phyloP scores from a whole-genome alignment of 306 rosid genomes.

The Quercus agrifolia region DNA sequence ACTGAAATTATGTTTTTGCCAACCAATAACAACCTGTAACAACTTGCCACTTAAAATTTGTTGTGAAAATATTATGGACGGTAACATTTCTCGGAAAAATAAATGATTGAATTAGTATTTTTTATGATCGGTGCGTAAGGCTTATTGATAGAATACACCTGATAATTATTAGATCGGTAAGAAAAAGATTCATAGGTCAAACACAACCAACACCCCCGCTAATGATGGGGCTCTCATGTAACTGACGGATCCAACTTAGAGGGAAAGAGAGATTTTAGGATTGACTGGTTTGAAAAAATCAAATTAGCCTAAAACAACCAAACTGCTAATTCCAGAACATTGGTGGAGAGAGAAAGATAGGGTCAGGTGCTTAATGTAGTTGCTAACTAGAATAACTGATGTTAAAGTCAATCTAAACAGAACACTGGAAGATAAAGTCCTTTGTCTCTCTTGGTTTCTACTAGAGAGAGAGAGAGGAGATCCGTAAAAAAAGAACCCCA shows the following conservation, averaged over 20 bases:
- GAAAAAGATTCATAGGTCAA: neutral
- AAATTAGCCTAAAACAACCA: conserved; percentile 6
- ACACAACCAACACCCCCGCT: neutral
- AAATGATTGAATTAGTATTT: no score
- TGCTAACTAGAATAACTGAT: conserved; percentile 18
- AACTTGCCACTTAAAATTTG: no score
- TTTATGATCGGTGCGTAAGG: no score
- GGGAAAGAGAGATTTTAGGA: conserved; percentile 15
- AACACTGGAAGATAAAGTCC: neutral
- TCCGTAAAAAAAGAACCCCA: neutral
- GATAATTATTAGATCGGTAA: neutral
- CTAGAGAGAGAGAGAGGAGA: conserved; percentile 22
- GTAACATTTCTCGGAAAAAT: no score
- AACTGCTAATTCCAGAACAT: neutral
- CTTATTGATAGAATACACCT: neutral
- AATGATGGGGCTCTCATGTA: conserved; percentile 6
- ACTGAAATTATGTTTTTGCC: no score
- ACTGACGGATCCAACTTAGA: neutral
- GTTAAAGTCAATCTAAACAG: neutral
- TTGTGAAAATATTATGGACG: no score
- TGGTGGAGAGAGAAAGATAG: no score
- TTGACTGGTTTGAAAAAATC: conserved; percentile 18
- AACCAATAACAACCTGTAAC: no score
- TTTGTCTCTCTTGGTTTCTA: neutral
- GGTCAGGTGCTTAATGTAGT: neutral